phyloP scores from a whole-genome alignment of 495 filamentous ascomycete genomes.

The Lophiotrema nucula region DNA sequence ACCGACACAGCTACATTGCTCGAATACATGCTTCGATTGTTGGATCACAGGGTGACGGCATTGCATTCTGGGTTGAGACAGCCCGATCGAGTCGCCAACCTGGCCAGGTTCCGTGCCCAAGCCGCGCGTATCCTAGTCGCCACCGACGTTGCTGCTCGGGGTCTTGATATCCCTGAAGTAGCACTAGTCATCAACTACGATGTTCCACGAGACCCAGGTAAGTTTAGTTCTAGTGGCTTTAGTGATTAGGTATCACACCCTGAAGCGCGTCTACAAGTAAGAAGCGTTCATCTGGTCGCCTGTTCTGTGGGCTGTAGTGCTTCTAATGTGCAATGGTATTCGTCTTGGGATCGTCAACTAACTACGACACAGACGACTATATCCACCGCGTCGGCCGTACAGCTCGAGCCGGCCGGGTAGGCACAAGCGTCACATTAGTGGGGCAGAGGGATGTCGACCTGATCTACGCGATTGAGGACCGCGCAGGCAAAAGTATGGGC shows the following conservation, averaged over 20 bases:
- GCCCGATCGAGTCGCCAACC: conserved; percentile 75
- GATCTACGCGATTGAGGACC: conserved; percentile 79
- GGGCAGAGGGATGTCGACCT: conserved; percentile 89
- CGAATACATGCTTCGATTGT: conserved; percentile 76
- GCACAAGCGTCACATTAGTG: conserved; percentile 82
- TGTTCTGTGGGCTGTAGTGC: too few species aligned
- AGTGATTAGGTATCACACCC: too few species aligned
- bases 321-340: too few species aligned
- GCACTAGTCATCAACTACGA: conserved; percentile 92
- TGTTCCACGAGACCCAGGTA: conserved; percentile 89
- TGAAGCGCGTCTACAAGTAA: too few species aligned
- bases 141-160: conserved; percentile 92
- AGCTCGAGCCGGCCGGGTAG: conserved; percentile 79
- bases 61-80: conserved; percentile 86
- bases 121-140: conserved; percentile 89
- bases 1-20: conserved; percentile 85
- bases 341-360: too few species aligned
- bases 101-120: conserved; percentile 86
- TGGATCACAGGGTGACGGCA: conserved; percentile 86
- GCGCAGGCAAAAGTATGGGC: conserved; percentile 77
- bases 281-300: too few species aligned
- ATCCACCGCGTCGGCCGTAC: conserved; percentile 96
- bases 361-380: conserved; percentile 96
- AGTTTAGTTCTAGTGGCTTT: too few species aligned
- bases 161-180: conserved; percentile 93